Conservation (phyloP, 2,329 filamentous ascomycete genomes). For the Curvularia eragrostidis region DNA sequence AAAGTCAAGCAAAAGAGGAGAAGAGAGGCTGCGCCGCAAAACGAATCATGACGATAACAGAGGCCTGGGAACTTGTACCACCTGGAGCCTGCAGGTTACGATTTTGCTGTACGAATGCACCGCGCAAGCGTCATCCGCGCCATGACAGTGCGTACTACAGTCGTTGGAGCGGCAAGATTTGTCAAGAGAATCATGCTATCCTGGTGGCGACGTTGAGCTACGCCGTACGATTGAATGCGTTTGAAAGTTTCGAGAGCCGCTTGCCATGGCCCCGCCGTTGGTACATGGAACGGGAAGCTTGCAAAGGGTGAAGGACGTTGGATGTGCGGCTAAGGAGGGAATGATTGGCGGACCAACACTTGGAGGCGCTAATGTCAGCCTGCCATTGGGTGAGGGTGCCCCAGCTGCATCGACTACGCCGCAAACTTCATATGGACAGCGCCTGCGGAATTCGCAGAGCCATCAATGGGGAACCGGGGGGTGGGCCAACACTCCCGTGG, state of each 20-base stretch:
- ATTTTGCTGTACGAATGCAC: slow-evolving; percentile 42
- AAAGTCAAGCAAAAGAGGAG: slow-evolving; percentile 25
- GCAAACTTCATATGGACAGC: slow-evolving; percentile 25
- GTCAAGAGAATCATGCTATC: slow-evolving; percentile 11
- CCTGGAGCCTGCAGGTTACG: slow-evolving; percentile 42
- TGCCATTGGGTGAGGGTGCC: slow-evolving; percentile 20
- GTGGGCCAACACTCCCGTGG: slow-evolving; percentile 15
- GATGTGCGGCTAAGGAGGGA: slow-evolving; percentile 12
- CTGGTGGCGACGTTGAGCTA: slow-evolving; percentile 27
- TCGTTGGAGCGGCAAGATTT: slow-evolving; percentile 10
- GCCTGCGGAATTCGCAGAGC: slow-evolving; percentile 19
- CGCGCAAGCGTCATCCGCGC: slow-evolving; percentile 33
- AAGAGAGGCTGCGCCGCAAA: slow-evolving; percentile 29
- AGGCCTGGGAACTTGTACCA: slow-evolving; percentile 39
- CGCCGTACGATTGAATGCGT: slow-evolving; percentile 27
- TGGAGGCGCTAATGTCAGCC: slow-evolving; percentile 23
- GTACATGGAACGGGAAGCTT: slow-evolving; percentile 28
- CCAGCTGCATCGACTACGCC: slow-evolving; percentile 23
- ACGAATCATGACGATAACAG: slow-evolving; percentile 26
- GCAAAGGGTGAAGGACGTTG: slow-evolving; percentile 18
- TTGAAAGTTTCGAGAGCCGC: slow-evolving; percentile 25
- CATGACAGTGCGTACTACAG: slow-evolving; percentile 28
- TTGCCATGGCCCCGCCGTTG: slow-evolving; percentile 20
- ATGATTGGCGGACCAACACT: slow-evolving; percentile 20
- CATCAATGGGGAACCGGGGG: slow-evolving; percentile 15